These are phyloP conservation scores for Stagonosporopsis chrysanthemi DNA, from an alignment of 2,329 filamentous ascomycete genomes.

Conservation along the genomic window DNA sequence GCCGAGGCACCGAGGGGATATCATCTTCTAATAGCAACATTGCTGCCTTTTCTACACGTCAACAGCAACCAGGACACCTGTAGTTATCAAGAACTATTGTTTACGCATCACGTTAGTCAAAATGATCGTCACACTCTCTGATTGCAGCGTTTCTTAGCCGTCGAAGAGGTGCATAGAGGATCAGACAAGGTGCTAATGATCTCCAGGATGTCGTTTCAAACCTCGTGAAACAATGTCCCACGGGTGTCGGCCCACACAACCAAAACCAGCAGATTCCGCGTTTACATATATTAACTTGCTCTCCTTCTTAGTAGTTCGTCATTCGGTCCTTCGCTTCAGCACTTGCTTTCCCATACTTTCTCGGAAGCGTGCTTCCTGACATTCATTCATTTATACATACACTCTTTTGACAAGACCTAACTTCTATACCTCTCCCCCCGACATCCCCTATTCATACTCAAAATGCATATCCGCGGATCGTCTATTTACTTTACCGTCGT, in stretches of 20 bases:
- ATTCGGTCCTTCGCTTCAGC: constrained; percentile 19
- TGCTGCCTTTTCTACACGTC: background rate
- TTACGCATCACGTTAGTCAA: background rate
- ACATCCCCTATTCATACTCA: constrained; percentile 1
- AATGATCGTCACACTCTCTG: background rate
- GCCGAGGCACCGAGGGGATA: constrained; percentile 12
- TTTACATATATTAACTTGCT: constrained; percentile 15
- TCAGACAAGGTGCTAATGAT: constrained; percentile 27
- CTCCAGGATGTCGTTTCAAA: constrained; percentile 35
- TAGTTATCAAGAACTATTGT: background rate
- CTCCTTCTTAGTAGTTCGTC: constrained; percentile 2
- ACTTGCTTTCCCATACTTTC: constrained; percentile 13
- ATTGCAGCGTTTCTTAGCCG: background rate
- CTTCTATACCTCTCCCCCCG: constrained; percentile 15
- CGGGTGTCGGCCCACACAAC: constrained; percentile 13
- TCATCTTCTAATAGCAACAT: background rate
- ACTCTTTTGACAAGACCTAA: constrained; percentile 30
- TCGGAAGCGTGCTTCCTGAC: constrained; percentile 34
- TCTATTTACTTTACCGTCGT: constrained; percentile 39
- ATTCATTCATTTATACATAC: constrained; percentile 21
- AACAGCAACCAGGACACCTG: background rate
- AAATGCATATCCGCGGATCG: constrained; percentile 33
- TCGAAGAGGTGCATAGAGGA: background rate
- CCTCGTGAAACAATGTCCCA: constrained; percentile 16
- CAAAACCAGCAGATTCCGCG: constrained; percentile 9